Base-by-base conservation (phyloP, 371 early-diverging fungal species). In the Rhizomucor pusillus region DNA sequence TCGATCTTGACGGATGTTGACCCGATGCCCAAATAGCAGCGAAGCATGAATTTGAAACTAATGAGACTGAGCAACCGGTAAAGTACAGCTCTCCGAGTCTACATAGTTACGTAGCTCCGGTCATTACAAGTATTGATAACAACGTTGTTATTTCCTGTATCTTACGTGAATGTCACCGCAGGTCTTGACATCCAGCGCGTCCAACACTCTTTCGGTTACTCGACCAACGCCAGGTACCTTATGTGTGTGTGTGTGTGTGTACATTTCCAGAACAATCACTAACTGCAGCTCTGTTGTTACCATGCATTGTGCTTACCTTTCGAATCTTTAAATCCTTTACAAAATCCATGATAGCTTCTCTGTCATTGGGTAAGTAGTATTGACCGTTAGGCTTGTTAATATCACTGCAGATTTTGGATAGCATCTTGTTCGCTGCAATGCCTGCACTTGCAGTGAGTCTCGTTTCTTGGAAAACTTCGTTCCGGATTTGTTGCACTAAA, bases 311-410 rank as follows among this genome's bases (percentile, higher is more conserved):
- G n/a, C n/a, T 24, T 56, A 67, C 63, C 52, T 74, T 65, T 47
- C 78, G 62, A 12, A 77, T 53, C 3, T 49, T 29, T 12, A 77
- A 36, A 1, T 55, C 49, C n/a, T 54, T 58, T 2, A 72, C 58
- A 56, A 74, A 77, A 0, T 54, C 39, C 29, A 58, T 44, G 13
- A 77, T 50, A 13, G 59, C 58, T 16, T 61, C 52, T 43, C 58
- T 48, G 13, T 69, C 57, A 9, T 67, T 77, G 5, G 72, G 63
- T 16, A 77, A 23, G 43, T 64, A 56, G 37, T 64, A 70, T 52
- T 77, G 88, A 1, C 89, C 89, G 61, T 88, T 86, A 3, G 89
- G 89, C 48, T 88, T 88, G 39, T 87, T 80, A 0, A 80, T 56
- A 48, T 86, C 85, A 36, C 82, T 77, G 40, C 85, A 82, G 7